phyloP scores from a whole-genome alignment of 495 filamentous ascomycete genomes.

The Trichocladium antarcticum region DNA sequence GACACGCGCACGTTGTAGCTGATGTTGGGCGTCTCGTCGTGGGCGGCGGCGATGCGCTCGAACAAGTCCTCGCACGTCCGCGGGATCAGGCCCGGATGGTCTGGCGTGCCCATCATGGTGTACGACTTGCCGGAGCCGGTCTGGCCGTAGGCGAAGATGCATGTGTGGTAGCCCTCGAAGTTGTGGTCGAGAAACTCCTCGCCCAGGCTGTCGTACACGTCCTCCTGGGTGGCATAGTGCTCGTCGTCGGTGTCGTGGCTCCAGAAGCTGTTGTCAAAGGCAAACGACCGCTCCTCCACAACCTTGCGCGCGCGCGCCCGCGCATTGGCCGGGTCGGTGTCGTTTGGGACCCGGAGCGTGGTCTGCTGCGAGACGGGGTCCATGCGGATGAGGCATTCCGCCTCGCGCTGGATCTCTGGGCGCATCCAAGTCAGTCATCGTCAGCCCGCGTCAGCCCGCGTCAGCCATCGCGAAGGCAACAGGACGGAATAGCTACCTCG shows the following conservation, averaged over 20 bases:
- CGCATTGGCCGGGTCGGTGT: constrained; percentile 52
- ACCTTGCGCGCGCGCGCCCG: constrained; percentile 62
- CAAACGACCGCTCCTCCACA: constrained; percentile 80
- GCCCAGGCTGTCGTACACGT: constrained; percentile 87
- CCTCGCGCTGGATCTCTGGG: constrained; percentile 65
- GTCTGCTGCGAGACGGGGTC: constrained; percentile 74
- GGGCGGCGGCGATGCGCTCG: constrained; percentile 77
- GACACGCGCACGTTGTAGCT: constrained; percentile 94
- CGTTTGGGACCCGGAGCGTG: constrained; percentile 57
- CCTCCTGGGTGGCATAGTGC: constrained; percentile 56
- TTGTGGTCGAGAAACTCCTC: constrained; percentile 99
- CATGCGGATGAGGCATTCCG: constrained; percentile 83
- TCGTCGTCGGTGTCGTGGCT: constrained; percentile 65
- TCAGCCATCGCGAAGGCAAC: too few species aligned
- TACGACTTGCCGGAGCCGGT: constrained; percentile 97
- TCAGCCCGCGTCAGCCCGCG: too few species aligned
- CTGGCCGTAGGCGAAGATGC: constrained; percentile 98
- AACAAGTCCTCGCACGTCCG: constrained; percentile 97
- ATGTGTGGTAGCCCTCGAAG: constrained; percentile 98
- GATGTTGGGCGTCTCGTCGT: constrained; percentile 63
- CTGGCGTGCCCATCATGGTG: constrained; percentile 94
- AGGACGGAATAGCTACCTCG: constrained; percentile 53
- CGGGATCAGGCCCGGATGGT: constrained; percentile 82
- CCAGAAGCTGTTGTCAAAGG: constrained; percentile 97
- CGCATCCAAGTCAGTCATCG: neutral